Base-by-base conservation (phyloP, 129 eudicot species). In the Cynara cardunculus region DNA sequence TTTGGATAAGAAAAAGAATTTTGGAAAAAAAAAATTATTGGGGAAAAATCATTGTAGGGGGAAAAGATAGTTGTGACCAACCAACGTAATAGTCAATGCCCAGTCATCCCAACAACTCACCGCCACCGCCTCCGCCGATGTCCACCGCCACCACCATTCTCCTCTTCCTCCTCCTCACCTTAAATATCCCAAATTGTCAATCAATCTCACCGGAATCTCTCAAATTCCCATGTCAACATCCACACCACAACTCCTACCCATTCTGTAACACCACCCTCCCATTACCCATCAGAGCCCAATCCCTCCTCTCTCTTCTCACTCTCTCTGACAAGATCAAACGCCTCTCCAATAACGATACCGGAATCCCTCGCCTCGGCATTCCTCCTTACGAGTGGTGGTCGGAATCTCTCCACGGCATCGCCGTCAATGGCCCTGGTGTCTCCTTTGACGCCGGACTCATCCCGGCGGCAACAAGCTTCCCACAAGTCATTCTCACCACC, bases 321-420 rank as follows among this genome's bases (percentile, higher is more conserved):
- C 89, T 96, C 75, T 73, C 89, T 21, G 97, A 92, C 11, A 96
- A 96, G 35, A 89, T 96, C 87, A 85, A 68, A 0, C 94, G 86
- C 41, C 93, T 96, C 62, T 92, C 87, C 85, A 77, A 92, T 86
- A 96, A 90, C 78, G 90, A 84, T 80, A 74, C 95, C 62, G 84
- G 80, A 69, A 49, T 91, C 67, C 86, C 91, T 8, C 78, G 89
- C 6, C 93, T 96, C 13, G 97, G 97, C 8, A 72, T 96, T 18
- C 99, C 99, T 0, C 72, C 95, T 0, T 96, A 90, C 80, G 82
- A 96, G 37, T 96, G 99, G 99, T 96, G 99, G 99, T 96, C 99
- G 28, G 99, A 96, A 66, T 88, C 99, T 1, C 93, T 96, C 80
- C 99, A 93, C 74, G 99, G 99, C 2, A 88, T 96, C 75, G 93